These are phyloP conservation scores for Microthyrium microscopicum DNA, from an alignment of 2,329 filamentous ascomycete species.

Conservation along the genomic window DNA sequence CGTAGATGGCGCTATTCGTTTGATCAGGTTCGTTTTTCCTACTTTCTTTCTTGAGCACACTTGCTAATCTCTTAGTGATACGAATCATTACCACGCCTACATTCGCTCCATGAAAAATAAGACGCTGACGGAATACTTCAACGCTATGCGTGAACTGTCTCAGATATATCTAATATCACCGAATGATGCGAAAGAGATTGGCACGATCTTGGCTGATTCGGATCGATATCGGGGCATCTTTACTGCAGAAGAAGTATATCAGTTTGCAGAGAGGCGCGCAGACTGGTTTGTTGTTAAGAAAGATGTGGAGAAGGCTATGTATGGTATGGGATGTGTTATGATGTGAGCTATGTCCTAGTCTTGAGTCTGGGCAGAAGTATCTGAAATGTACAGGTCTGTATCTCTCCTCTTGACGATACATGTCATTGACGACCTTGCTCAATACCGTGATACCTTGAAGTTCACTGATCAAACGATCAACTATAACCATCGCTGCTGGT, in stretches of 20 bases:
- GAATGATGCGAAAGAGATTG: constrained; percentile 81
- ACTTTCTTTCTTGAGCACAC: neutral
- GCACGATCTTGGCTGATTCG: constrained; percentile 80
- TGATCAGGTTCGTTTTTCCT: constrained; percentile 46
- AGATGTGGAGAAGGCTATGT: constrained; percentile 91
- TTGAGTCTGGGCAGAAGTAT: too few species aligned
- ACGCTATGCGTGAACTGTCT: constrained; percentile 74
- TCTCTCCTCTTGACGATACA: too few species aligned
- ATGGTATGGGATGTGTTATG: constrained; percentile 71
- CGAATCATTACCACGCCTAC: constrained; percentile 84
- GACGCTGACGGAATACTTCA: constrained; percentile 78
- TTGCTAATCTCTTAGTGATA: constrained; percentile 44
- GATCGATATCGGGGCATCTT: constrained; percentile 87
- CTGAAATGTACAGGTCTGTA: too few species aligned
- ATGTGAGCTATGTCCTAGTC: constrained; percentile 40
- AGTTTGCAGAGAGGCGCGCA: constrained; percentile 83
- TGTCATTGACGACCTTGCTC: too few species aligned
- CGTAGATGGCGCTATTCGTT: constrained; percentile 72
- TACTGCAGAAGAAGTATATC: constrained; percentile 88
- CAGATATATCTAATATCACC: constrained; percentile 91
- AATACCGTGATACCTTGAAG: too few species aligned
- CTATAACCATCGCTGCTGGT: too few species aligned
- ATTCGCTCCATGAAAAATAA: constrained; percentile 66
- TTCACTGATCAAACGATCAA: too few species aligned
- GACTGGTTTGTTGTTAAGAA: constrained; percentile 89